Percentiles rank a stretch among this genome's conserved stretches.
phyloP scores from a whole-genome alignment of 768 basidiomycete genomes.

The Podaxis sp. region DNA sequence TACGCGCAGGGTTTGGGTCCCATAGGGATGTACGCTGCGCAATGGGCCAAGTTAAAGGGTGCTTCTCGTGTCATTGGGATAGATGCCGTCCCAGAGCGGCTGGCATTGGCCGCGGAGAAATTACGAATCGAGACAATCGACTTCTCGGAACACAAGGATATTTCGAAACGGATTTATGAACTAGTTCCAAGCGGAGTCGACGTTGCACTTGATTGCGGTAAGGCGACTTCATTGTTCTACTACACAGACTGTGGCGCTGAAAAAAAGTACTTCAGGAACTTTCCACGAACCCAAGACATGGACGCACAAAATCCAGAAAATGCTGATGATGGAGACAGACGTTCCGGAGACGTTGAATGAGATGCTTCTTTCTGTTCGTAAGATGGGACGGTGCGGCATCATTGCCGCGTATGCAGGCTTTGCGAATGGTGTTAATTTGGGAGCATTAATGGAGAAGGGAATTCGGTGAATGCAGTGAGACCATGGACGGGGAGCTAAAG shows the following conservation, averaged over 20 bases:
- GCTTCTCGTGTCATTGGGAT: constrained; percentile 72
- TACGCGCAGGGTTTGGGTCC: constrained; percentile 57
- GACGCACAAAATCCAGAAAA: constrained; percentile 66
- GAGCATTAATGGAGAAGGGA: constrained; percentile 79
- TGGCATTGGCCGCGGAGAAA: constrained; percentile 47
- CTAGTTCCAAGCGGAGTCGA: constrained; percentile 66
- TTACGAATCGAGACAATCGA: constrained; percentile 57
- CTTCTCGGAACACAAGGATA: constrained; percentile 49
- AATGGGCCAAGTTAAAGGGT: constrained; percentile 67
- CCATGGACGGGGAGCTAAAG: background rate
- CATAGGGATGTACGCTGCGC: constrained; percentile 60
- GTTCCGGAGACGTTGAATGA: constrained; percentile 60
- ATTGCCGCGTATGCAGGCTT: constrained; percentile 70
- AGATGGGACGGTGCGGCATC: constrained; percentile 61
- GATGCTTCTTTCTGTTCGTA: constrained; percentile 46
- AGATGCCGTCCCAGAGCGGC: constrained; percentile 50
- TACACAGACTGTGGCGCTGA: no score
- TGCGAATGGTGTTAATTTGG: constrained; percentile 69
- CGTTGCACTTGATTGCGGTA: constrained; percentile 55
- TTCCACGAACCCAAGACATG: constrained; percentile 73
- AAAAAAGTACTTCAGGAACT: constrained; percentile 33
- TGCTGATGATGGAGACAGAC: constrained; percentile 75
- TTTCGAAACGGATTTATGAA: constrained; percentile 57
- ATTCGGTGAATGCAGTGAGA: constrained; percentile 35
- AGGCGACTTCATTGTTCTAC: background rate